Evolutionary conservation across 2,329 filamentous ascomycete genomes (phyloP), one percentile per base, ranked within the genome.

Genomic region (Nemania sp.): DNA sequence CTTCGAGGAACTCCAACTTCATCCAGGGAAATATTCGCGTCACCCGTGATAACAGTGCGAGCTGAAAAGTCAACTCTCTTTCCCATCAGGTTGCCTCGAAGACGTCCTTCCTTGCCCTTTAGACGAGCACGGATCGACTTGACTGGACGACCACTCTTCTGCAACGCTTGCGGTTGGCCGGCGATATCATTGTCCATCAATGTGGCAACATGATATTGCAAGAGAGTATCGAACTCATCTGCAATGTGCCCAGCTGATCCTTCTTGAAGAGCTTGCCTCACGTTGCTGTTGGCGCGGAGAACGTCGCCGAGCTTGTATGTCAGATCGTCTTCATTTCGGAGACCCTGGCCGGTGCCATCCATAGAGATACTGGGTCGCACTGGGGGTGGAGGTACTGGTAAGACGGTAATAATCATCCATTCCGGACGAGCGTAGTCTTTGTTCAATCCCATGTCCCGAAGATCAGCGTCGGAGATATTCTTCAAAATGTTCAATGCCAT

Each of bases 101-200:
- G 84, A 80, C 94, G 91, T 64, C 94, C 94, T 71, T 99, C 94
- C 76, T 99, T 99, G 60, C 95, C 95, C 85, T 99, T 99, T 71
- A 99, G 81, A 75, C 94, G 92, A 57, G 91, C 91, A 66, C 95
- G 90, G 62, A 99, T 96, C 14, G 94, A 91, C 77, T 99, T 99
- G 63, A 99, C 89, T 1, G 95, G 92, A 68, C 95, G 86, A 42
- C 95, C 95, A 52, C 91, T 96, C 79, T 99, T 99, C 69, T 99
- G 95, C 68, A 97, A 80, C 2, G 94, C 93, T 65, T 94, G 91
- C 2, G 94, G 94, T 65, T 95, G 87, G 44, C 93, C 92, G 60
- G 95, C 94, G 73, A 97, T 97, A 71, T 99, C 93, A 67, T 99
- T 99, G 74, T 99, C 94, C 95, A 99, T 99, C 75, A 97, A 96